Percentiles rank a stretch among this genome's conserved stretches.
phyloP scores from a whole-genome alignment of 202 grass and related monocot genomes.

The Setaria italica region DNA sequence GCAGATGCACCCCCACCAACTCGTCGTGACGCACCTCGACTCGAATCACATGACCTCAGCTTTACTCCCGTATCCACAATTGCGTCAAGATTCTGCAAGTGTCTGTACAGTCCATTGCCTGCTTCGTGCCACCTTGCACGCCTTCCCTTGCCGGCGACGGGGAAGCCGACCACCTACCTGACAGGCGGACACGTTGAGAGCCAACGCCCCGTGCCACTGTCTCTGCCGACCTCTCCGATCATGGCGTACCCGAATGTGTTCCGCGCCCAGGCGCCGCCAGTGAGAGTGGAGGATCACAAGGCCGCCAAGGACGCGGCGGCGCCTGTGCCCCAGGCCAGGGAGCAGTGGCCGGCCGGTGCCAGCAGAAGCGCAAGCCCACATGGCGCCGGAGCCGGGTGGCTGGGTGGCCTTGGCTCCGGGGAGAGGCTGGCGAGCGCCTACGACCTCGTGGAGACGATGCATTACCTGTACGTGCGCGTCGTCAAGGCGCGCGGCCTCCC shows the following conservation, averaged over 20 bases:
- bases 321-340: constrained; percentile 43
- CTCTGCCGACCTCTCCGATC: not conserved
- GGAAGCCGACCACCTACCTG: not conserved
- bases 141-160: constrained; percentile 43
- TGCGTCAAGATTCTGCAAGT: constrained; percentile 46
- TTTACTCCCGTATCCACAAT: constrained; percentile 23
- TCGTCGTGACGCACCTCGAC: not conserved
- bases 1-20: constrained; percentile 28
- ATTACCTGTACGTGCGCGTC: constrained; percentile 81
- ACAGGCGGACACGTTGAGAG: constrained; percentile 13
- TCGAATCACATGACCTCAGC: constrained; percentile 36
- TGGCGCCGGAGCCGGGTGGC: constrained; percentile 34
- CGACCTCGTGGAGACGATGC: constrained; percentile 82
- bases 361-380: not conserved
- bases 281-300: constrained; percentile 51
- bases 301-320: constrained; percentile 45
- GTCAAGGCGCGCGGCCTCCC: constrained; percentile 70
- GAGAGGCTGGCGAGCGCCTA: constrained; percentile 69
- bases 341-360: constrained; percentile 44
- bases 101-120: not conserved
- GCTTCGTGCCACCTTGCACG: constrained; percentile 34
- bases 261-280: constrained; percentile 53
- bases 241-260: constrained; percentile 65
- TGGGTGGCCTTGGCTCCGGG: constrained; percentile 35
- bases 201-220: not conserved